Base-by-base conservation (phyloP, 768 basidiomycete species). In the Rhodotorula toruloides region DNA sequence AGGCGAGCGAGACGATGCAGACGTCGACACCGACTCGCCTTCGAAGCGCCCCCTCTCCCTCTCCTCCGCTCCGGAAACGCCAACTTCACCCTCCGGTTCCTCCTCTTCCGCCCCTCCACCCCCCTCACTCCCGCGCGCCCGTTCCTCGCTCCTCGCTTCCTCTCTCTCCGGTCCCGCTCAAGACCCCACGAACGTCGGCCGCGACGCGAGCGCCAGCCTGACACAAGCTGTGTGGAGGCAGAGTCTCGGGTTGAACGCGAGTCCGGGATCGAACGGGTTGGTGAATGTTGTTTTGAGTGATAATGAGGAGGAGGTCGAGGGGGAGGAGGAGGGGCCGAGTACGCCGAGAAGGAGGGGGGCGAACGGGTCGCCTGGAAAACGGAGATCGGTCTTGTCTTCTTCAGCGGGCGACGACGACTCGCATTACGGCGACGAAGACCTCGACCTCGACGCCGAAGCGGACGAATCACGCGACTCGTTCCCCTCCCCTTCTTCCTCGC, bases 201-300 rank as follows among this genome's bases (percentile, higher is more conserved):
- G 50, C 25, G 60, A 58, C 17, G 14, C 17, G 19, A 34, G 36
- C 22, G 61, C 66, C 11, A 48, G 50, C 40, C 37, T 67, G 39
- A 67, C 66, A 13, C 55, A 62, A 40, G 56, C 57, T 9, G 66
- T 67, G 12, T 67, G 66, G 66, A 21, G 66, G 10, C 61, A 67
- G 39, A 32, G 27, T n/a, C 27, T 67, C 44, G 61, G 61, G 8
- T 46, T 67, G 22, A 50, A 52, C 7, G 37, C 58, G 56, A 50
- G 44, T 16, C 42, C 60, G 31, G 4, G 43, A n/a, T 50, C 50
- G 1, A 19, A 29, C 16, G 40, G 32, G 43, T 5, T 61, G 25
- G 17, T 44, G 1, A 50, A 53, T 3, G 32, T 61, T 5, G 1
- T 9, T 14, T 31, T 61, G 22, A n/a, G 46, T 27, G 50, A n/a